phyloP scores from a whole-genome alignment of 2,329 filamentous ascomycete genomes.

The Aspergillus quadricinctus region DNA sequence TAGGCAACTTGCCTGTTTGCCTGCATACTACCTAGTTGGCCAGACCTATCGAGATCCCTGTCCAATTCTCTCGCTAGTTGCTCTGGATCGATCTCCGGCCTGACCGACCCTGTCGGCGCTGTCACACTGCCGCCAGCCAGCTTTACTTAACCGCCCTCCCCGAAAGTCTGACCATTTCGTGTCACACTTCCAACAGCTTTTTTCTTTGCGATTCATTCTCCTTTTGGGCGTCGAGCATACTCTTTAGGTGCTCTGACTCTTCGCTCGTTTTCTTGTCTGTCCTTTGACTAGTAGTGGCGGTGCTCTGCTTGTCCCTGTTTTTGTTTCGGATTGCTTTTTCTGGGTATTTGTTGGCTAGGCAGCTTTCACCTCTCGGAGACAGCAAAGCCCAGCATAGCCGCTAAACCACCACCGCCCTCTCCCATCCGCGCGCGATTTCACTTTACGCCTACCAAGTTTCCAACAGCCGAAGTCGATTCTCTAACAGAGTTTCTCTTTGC shows the following conservation, averaged over 20 bases:
- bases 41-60: conserved; percentile 12
- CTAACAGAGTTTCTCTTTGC: conserved; percentile 11
- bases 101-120: conserved; percentile 19
- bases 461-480: conserved; percentile 2
- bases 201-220: conserved; percentile 11
- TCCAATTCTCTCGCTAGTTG: conserved; percentile 20
- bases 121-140: conserved; percentile 23
- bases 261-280: background rate
- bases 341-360: conserved; percentile 3
- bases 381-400: conserved; percentile 14
- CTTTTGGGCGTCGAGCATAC: conserved; percentile 3
- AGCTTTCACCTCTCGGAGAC: conserved; percentile 3
- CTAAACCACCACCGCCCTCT: conserved; percentile 7
- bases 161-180: conserved; percentile 14
- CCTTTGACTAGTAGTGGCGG: background rate
- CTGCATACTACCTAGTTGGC: conserved; percentile 15
- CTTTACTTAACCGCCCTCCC: conserved; percentile 22
- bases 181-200: conserved; percentile 8
- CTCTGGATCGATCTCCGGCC: conserved; percentile 18
- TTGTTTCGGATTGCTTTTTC: background rate
- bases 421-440: conserved; percentile 12
- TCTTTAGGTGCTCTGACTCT: conserved; percentile 6
- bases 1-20: conserved; percentile 21
- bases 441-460: conserved; percentile 4
- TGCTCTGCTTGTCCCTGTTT: background rate